Base-by-base conservation (phyloP, 345 rosid species). In the Citrus hindsii region DNA sequence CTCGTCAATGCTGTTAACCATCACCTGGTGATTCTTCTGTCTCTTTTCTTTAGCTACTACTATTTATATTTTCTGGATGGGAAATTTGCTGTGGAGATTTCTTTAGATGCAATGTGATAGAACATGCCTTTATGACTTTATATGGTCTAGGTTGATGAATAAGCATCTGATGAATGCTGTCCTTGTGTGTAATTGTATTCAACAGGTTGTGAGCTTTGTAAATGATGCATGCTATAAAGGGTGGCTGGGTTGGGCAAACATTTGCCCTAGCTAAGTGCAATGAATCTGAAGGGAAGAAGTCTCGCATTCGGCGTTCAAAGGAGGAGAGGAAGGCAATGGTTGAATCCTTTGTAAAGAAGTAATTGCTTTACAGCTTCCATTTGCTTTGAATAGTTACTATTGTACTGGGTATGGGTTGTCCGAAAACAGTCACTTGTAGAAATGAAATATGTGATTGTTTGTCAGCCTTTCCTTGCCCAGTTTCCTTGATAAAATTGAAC, bases 221-320 rank as follows among this genome's bases (percentile, higher is more conserved):
- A 72, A 78, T 83, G 76, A 96, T 95, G 98, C 93, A 86, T 80
- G 83, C 91, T 80, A 46, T 93, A 42, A 95, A 90, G 86, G 87
- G 90, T 82, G 85, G 73, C 73, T 92, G 88, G 93, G 88, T 74
- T 25, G 94, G 97, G 83, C 90, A 86, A 80, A 85, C 95, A 63
- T 93, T 84, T 87, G 99, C 98, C 65, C 76, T 91, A 67, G 89
- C 99, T 19, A 96, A 91, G 85, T 61, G 77, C 77, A 87, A 87
- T 82, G 98, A 89, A 48, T 91, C 91, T 65, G 88, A 82, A 4
- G 94, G 93, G 77, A 93, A 79, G 87, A 93, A 87, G 82, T 63
- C 97, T 22, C 92, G 98, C 58, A 82, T 87, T 86, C 98, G 98
- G n/a, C 93, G 90, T 33, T 91, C 99, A 8, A 96, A 92, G 89